These are phyloP conservation scores for Nyctanthes arbortristis DNA, from an alignment of 257 asterid genomes.

Conservation along the genomic window DNA sequence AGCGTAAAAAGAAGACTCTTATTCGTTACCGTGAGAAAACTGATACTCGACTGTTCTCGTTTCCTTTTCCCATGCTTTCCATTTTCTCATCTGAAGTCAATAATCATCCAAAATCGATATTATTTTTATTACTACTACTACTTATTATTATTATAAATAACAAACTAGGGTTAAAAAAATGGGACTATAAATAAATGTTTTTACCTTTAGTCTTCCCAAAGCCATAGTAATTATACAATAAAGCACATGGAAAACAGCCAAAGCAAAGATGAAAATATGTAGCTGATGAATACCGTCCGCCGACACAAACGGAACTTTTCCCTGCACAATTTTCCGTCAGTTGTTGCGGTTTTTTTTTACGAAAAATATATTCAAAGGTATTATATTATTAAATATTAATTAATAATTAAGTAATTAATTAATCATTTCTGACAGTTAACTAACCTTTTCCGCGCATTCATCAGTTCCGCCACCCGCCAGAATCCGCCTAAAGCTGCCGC, in stretches of 20 bases:
- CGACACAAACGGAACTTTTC: conserved; percentile 67
- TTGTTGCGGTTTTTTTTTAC: no score
- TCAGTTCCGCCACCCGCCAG: conserved; percentile 55
- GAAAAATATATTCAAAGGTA: no score
- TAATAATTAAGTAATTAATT: no score
- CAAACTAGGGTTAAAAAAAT: not conserved
- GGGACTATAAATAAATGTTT: not conserved
- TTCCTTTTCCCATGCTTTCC: conserved; percentile 88
- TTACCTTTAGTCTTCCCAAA: conserved; percentile 77
- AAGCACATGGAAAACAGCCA: conserved; percentile 78
- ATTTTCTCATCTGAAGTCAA: conserved; percentile 64
- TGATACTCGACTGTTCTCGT: conserved; percentile 73
- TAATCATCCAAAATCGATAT: not conserved
- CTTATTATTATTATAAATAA: no score
- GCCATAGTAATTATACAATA: conserved; percentile 70
- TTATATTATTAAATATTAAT: no score
- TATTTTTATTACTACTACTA: no score
- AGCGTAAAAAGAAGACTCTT: no score
- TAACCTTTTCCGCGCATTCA: conserved; percentile 64
- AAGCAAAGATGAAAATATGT: conserved; percentile 75
- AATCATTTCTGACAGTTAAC: not conserved
- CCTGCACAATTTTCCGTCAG: conserved; percentile 53
- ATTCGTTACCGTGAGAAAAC: conserved; percentile 63
- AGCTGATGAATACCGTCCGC: conserved; percentile 77
- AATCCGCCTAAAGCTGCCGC: conserved; percentile 46